Conservation (phyloP, 169 alveolate species). For the Plasmodium reichenowi region DNA sequence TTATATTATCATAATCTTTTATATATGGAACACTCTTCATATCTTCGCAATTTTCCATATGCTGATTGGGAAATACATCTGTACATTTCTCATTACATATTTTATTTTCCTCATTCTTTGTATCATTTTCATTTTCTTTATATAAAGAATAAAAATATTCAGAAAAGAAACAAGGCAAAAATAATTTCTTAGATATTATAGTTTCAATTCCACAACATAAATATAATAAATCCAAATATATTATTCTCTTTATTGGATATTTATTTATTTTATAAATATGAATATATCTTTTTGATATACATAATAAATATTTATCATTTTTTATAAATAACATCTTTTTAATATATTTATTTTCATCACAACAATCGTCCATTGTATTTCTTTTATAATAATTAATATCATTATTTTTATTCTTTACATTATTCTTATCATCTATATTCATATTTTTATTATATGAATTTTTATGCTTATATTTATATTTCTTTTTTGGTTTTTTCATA, state of each 20-base stretch:
- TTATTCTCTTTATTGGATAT: constrained; percentile 39
- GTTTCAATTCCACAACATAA: constrained; percentile 71
- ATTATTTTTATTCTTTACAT: constrained; percentile 31
- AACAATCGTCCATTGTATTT: constrained; percentile 20
- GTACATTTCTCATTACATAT: constrained; percentile 13
- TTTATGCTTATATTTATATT: constrained; percentile 8
- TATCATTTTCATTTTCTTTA: constrained; percentile 29
- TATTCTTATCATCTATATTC: constrained; percentile 13
- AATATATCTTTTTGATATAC: constrained; percentile 64
- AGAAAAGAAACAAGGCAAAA: constrained; percentile 75
- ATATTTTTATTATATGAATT: background rate
- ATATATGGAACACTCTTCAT: constrained; percentile 11
- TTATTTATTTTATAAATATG: constrained; percentile 40
- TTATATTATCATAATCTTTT: background rate
- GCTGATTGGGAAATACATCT: background rate
- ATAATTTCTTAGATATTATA: constrained; percentile 35
- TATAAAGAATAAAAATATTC: constrained; percentile 53
- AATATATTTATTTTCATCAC: constrained; percentile 58
- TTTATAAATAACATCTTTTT: constrained; percentile 63
- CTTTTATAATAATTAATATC: constrained; percentile 18
- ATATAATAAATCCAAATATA: constrained; percentile 51
- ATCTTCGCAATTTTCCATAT: constrained; percentile 6
- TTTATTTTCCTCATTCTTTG: constrained; percentile 2
- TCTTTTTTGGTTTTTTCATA: constrained; percentile 31
- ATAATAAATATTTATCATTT: constrained; percentile 45